A percentile compares a stretch with the other conserved stretches of the same genome.
phyloP scores from a whole-genome alignment of 148 eudicot species.

The Arctostaphylos glauca region DNA sequence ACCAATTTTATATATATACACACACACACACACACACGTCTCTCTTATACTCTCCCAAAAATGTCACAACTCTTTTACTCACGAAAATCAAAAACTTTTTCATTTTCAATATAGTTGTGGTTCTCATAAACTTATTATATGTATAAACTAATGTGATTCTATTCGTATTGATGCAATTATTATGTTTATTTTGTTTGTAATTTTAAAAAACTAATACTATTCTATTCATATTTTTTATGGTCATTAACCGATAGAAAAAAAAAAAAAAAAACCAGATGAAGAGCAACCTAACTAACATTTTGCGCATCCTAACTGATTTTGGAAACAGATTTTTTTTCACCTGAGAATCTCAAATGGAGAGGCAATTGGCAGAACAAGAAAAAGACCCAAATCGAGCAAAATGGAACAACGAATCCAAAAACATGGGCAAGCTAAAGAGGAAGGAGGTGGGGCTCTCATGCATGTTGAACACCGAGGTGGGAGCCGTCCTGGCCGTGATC shows the following conservation, averaged over 20 bases:
- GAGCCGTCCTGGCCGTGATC: slow-evolving; percentile 77
- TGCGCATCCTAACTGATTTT: slow-evolving; percentile 1
- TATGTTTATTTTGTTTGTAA: too few relatives aligned
- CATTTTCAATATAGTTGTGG: too few relatives aligned
- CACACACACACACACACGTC: too few relatives aligned
- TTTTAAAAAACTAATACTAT: too few relatives aligned
- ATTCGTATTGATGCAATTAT: too few relatives aligned
- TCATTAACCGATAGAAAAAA: not conserved
- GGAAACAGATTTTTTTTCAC: not conserved
- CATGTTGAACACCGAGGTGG: slow-evolving; percentile 85
- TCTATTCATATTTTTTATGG: too few relatives aligned
- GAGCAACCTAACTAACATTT: slow-evolving; percentile 10
- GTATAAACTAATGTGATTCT: too few relatives aligned
- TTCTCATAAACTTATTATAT: too few relatives aligned
- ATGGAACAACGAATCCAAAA: not conserved
- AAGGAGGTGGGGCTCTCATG: slow-evolving; percentile 74
- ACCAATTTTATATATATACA: too few relatives aligned
- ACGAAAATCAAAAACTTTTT: too few relatives aligned
- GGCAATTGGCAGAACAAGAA: slow-evolving; percentile 4
- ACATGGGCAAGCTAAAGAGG: slow-evolving; percentile 35
- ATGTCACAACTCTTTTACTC: too few relatives aligned
- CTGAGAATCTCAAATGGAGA: not conserved
- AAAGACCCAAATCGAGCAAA: not conserved
- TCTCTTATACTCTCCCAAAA: too few relatives aligned
- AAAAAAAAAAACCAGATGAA: not conserved